Percentiles rank a stretch among this genome's conserved stretches.
Evolutionary conservation across 2,329 filamentous ascomycete genomes (phyloP).

Genomic region (Exophiala sp.): DNA sequence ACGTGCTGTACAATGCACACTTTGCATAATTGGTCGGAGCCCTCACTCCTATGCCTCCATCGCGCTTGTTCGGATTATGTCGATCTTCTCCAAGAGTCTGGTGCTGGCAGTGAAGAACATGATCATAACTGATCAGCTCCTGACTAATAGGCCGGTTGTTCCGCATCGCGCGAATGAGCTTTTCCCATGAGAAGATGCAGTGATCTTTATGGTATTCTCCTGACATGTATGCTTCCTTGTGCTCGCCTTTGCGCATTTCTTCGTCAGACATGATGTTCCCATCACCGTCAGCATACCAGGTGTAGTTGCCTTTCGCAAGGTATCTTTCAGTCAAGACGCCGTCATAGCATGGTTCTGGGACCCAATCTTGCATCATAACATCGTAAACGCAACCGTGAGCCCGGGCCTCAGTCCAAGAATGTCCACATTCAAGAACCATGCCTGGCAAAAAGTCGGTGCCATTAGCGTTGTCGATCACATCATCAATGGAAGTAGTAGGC

Average conservation of each 20-base stretch:
- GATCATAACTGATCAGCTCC: slow-evolving; percentile 24
- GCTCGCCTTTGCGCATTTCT: slow-evolving; percentile 25
- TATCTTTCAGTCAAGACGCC: slow-evolving; percentile 21
- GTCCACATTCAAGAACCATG: slow-evolving; percentile 18
- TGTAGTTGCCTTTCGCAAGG: slow-evolving; percentile 22
- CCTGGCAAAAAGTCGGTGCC: background rate
- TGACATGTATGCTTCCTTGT: slow-evolving; percentile 18
- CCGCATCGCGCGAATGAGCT: slow-evolving; percentile 22
- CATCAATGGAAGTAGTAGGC: slow-evolving; percentile 5
- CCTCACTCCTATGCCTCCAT: slow-evolving; percentile 14
- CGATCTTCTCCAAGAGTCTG: slow-evolving; percentile 11
- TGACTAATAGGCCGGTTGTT: slow-evolving; percentile 21
- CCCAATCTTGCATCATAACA: slow-evolving; percentile 27
- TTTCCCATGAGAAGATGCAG: slow-evolving; percentile 26
- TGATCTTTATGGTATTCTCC: slow-evolving; percentile 22
- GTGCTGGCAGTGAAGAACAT: slow-evolving; percentile 24
- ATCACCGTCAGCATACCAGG: slow-evolving; percentile 21
- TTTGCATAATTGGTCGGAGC: slow-evolving; percentile 24
- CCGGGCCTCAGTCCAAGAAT: slow-evolving; percentile 15
- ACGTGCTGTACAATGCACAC: slow-evolving; percentile 23
- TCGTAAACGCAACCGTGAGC: slow-evolving; percentile 25
- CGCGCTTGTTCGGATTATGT: slow-evolving; percentile 11
- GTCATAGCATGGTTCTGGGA: slow-evolving; percentile 24
- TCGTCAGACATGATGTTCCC: slow-evolving; percentile 16
- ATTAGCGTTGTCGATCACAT: background rate